phyloP scores from a whole-genome alignment of 768 basidiomycete species.

The Amanita phalloides region DNA sequence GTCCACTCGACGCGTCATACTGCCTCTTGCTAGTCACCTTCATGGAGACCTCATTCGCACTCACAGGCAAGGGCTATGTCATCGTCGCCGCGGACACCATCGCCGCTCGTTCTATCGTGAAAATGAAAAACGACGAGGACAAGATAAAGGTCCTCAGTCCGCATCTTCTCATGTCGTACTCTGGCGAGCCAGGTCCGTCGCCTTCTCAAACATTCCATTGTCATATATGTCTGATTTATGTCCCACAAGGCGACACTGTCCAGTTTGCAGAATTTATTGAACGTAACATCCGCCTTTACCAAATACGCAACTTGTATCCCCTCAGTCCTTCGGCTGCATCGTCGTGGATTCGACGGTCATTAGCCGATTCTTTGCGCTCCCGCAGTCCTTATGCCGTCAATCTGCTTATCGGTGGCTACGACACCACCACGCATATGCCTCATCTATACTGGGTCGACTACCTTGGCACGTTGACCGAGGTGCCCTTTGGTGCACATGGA shows the following conservation, averaged over 20 bases:
- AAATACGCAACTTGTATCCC: constrained; percentile 86
- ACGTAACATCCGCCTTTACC: constrained; percentile 90
- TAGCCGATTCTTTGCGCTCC: constrained; percentile 85
- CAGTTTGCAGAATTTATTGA: constrained; percentile 96
- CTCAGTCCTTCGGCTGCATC: constrained; percentile 88
- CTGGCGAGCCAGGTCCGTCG: constrained; percentile 78
- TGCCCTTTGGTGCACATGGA: constrained; percentile 93
- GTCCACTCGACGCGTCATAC: constrained; percentile 5
- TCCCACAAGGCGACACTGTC: constrained; percentile 73
- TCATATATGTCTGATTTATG: not conserved
- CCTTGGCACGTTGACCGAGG: constrained; percentile 78
- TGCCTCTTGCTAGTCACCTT: not conserved
- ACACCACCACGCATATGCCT: constrained; percentile 61
- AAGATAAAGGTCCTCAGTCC: constrained; percentile 90
- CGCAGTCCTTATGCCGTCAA: constrained; percentile 86
- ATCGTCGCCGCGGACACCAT: constrained; percentile 89
- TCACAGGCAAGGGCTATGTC: constrained; percentile 90
- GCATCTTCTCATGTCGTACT: constrained; percentile 90
- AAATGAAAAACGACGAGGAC: constrained; percentile 96
- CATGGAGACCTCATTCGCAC: constrained; percentile 89
- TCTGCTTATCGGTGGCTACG: constrained; percentile 87
- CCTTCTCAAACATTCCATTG: not conserved
- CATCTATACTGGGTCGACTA: constrained; percentile 95
- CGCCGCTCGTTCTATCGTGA: constrained; percentile 85
- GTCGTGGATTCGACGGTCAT: constrained; percentile 86